These are phyloP conservation scores for Nothophoma quercina DNA, from an alignment of 2,329 filamentous ascomycete species.

Conservation along the genomic window DNA sequence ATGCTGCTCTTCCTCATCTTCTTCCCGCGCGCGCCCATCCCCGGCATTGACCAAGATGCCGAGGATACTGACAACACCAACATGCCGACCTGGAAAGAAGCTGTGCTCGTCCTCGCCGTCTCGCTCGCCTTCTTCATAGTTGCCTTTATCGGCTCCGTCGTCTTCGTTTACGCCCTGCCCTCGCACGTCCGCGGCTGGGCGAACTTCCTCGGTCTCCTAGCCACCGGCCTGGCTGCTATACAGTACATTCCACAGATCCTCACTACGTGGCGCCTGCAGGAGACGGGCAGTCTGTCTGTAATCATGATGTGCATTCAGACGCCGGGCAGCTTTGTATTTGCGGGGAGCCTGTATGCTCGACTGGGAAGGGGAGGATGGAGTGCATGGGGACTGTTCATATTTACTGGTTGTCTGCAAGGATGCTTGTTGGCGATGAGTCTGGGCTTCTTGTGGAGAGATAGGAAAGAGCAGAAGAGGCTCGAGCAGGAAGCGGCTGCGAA, in stretches of 20 bases:
- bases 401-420: constrained; percentile 87
- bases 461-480: constrained; percentile 37
- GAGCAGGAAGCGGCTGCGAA: constrained; percentile 2
- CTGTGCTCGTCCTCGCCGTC: constrained; percentile 74
- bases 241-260: constrained; percentile 97
- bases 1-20: constrained; percentile 94
- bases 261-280: constrained; percentile 84
- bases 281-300: constrained; percentile 90
- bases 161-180: constrained; percentile 71
- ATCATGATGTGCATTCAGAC: constrained; percentile 99
- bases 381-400: constrained; percentile 89
- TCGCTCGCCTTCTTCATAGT: constrained; percentile 80
- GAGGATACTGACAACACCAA: constrained; percentile 26
- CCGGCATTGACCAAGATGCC: constrained; percentile 35
- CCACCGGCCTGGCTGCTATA: constrained; percentile 78
- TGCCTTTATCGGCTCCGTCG: constrained; percentile 68
- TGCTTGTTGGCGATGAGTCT: constrained; percentile 80
- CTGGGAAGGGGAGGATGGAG: constrained; percentile 89
- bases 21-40: constrained; percentile 63
- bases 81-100: constrained; percentile 73
- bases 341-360: constrained; percentile 79
- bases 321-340: constrained; percentile 89
- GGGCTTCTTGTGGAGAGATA: constrained; percentile 70
- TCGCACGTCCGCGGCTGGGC: constrained; percentile 78
- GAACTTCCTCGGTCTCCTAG: constrained; percentile 81